Evolutionary conservation across 345 rosid species (phyloP).

Genomic region (Erysimum cheiranthoides): DNA sequence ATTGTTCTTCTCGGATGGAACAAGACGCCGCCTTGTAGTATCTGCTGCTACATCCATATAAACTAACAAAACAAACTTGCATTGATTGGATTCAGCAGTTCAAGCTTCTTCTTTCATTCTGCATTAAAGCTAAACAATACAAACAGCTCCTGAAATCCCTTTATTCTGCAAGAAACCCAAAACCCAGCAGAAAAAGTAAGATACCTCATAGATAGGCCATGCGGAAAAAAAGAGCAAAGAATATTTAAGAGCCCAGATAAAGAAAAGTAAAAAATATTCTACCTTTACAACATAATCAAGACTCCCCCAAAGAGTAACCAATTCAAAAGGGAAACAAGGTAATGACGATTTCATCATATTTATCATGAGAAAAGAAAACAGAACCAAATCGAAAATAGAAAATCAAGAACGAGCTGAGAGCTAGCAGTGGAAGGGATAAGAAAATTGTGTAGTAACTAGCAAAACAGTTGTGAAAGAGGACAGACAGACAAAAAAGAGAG

Average conservation of each 20-base stretch:
- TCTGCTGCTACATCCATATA: conserved; percentile 80
- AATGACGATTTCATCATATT: neutral
- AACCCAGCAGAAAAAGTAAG: conserved; percentile 50
- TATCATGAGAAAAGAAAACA: neutral
- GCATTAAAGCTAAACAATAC: conserved; percentile 38
- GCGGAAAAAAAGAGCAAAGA: conserved; percentile 49
- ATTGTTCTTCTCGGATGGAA: conserved; percentile 80
- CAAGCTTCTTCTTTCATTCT: conserved; percentile 47
- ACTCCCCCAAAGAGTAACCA: neutral
- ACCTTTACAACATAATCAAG: conserved; percentile 16
- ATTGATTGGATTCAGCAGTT: conserved; percentile 56
- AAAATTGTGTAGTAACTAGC: conserved; percentile 38
- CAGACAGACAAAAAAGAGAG: conserved; percentile 7
- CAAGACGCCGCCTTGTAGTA: conserved; percentile 64
- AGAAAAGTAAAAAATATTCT: conserved; percentile 40
- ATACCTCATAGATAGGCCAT: conserved; percentile 51
- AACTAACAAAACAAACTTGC: conserved; percentile 60
- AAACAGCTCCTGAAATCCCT: conserved; percentile 51
- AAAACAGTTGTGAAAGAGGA: conserved; percentile 11
- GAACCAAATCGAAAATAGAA: neutral
- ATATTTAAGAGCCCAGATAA: conserved; percentile 42
- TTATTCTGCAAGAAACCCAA: conserved; percentile 64
- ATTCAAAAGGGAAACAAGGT: conserved; percentile 23
- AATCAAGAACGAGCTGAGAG: conserved; percentile 26
- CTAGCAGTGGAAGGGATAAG: conserved; percentile 34